Percentiles rank a stretch among this genome's conserved stretches.
Conservation (phyloP, 169 alveolate genomes). For the Plasmodium blacklocki region DNA sequence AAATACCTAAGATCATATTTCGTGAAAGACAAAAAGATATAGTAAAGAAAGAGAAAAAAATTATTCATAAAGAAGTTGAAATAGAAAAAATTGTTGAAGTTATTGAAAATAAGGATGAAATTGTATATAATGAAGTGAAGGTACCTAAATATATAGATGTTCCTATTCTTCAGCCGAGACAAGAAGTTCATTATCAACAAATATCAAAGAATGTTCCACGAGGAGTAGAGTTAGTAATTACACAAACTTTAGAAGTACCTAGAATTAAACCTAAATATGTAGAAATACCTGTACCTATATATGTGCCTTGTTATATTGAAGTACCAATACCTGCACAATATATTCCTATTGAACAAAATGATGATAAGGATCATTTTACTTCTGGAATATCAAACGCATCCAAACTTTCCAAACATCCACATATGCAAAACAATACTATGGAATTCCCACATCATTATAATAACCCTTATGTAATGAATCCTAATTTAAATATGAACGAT, state of each 20-base stretch:
- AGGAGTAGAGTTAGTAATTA: constrained; percentile 37
- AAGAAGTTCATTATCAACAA: constrained; percentile 31
- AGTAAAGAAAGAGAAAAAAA: constrained; percentile 9
- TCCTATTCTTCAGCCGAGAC: constrained; percentile 42
- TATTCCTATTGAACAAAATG: constrained; percentile 37
- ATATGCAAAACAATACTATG: constrained; percentile 68
- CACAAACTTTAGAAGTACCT: constrained; percentile 30
- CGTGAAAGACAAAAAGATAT: constrained; percentile 10
- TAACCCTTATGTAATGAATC: not conserved
- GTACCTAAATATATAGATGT: constrained; percentile 30
- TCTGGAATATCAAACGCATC: constrained; percentile 3
- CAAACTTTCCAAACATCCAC: constrained; percentile 16
- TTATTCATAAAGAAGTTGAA: constrained; percentile 7
- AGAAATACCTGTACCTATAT: constrained; percentile 65
- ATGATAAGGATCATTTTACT: constrained; percentile 26
- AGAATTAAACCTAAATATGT: constrained; percentile 55
- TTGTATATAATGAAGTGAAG: constrained; percentile 38
- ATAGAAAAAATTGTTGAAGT: constrained; percentile 19
- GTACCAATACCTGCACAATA: constrained; percentile 65
- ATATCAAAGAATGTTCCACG: constrained; percentile 32
- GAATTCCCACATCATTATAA: not conserved
- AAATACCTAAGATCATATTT: constrained; percentile 26
- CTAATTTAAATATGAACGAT: constrained; percentile 8
- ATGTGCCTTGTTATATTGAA: constrained; percentile 58
- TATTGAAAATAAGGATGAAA: constrained; percentile 19